A percentile compares a stretch with the other conserved stretches of the same genome.
Evolutionary conservation across 129 eudicot genomes (phyloP).

Genomic region (Flaveria sonorensis): DNA sequence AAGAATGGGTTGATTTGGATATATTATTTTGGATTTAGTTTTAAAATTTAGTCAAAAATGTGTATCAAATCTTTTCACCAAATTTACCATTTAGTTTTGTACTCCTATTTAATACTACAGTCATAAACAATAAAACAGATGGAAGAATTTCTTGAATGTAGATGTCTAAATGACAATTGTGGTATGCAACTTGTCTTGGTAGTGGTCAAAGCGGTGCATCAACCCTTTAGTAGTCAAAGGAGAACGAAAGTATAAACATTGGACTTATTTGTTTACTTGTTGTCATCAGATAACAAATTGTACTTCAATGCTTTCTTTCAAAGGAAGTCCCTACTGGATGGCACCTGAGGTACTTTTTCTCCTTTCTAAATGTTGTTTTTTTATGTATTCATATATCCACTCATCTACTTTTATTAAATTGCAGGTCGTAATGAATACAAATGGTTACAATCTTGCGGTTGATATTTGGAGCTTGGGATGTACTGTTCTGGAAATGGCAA

Average conservation of each 20-base stretch:
- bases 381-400: neutral
- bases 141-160: neutral
- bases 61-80: neutral
- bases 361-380: neutral
- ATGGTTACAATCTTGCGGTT: slow-evolving; percentile 86
- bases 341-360: slow-evolving; percentile 86
- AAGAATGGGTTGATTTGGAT: neutral
- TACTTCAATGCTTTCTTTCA: slow-evolving; percentile 90
- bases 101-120: neutral
- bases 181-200: neutral
- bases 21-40: neutral
- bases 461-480: slow-evolving; percentile 99
- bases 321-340: slow-evolving; percentile 99
- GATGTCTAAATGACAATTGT: neutral
- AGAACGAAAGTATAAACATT: neutral
- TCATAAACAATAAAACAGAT: neutral
- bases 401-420: slow-evolving; percentile 18
- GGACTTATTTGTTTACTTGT: slow-evolving; percentile 29
- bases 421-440: slow-evolving; percentile 92
- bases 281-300: slow-evolving; percentile 63
- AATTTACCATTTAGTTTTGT: neutral
- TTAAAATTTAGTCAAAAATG: neutral
- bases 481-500: slow-evolving; percentile 96
- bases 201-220: slow-evolving; percentile 3
- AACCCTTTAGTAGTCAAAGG: neutral